A percentile compares a stretch with the other conserved stretches of the same genome.
Conservation (phyloP, 2,329 filamentous ascomycete species). For the Phyllosticta ampelicida region DNA sequence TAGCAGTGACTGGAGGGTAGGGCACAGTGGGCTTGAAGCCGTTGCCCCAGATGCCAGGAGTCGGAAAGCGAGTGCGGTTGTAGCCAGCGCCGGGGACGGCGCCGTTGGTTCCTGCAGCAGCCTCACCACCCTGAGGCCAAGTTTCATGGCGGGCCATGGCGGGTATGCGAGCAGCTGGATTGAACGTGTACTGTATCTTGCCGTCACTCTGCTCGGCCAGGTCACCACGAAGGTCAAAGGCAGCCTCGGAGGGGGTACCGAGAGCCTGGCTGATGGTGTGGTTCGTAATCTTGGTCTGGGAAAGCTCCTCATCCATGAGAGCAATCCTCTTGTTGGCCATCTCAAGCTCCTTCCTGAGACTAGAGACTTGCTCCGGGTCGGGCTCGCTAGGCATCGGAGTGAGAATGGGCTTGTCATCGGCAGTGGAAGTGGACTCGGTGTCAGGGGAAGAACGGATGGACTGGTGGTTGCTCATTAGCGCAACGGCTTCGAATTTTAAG, state of each 20-base stretch:
- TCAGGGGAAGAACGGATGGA: neutral
- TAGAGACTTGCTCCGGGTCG: conserved; percentile 17
- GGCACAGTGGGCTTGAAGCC: conserved; percentile 9
- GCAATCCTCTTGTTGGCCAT: conserved; percentile 60
- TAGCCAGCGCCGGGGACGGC: conserved; percentile 41
- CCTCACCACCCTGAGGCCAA: conserved; percentile 47
- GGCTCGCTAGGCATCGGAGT: neutral
- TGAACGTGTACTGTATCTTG: conserved; percentile 41
- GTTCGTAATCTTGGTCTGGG: conserved; percentile 51
- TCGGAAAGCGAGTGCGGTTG: conserved; percentile 24
- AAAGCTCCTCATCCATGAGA: conserved; percentile 60
- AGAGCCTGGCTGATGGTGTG: conserved; percentile 47
- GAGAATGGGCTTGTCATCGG: neutral
- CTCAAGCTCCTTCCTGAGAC: conserved; percentile 60
- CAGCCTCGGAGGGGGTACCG: conserved; percentile 40
- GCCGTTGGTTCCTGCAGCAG: conserved; percentile 48
- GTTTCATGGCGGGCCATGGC: conserved; percentile 34
- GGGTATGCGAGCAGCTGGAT: conserved; percentile 30
- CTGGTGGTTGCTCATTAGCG: neutral
- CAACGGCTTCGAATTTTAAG: neutral
- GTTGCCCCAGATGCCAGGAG: conserved; percentile 46
- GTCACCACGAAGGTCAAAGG: conserved; percentile 37
- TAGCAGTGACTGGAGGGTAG: neutral
- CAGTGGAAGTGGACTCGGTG: neutral
- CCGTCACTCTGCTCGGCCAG: conserved; percentile 41